phyloP scores from a whole-genome alignment of 2,329 filamentous ascomycete genomes.

The Xylaria sp. region DNA sequence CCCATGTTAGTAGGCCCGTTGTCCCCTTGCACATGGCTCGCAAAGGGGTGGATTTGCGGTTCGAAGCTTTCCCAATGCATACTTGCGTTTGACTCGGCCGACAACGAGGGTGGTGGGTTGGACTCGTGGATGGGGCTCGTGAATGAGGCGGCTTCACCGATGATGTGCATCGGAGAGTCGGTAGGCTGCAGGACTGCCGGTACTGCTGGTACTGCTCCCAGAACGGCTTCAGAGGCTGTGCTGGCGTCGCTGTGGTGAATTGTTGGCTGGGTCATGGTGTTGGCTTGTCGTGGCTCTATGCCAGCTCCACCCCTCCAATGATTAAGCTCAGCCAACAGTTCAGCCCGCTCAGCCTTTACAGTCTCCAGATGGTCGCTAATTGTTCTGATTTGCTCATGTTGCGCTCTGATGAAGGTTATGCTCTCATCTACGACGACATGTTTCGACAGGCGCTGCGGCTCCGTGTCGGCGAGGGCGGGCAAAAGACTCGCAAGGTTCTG shows the following conservation, averaged over 20 bases:
- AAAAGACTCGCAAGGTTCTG: constrained; percentile 52
- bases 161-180: constrained; percentile 24
- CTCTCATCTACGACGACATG: constrained; percentile 53
- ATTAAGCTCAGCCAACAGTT: constrained; percentile 40
- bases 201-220: constrained; percentile 23
- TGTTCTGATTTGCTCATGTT: constrained; percentile 40
- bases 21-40: constrained; percentile 23
- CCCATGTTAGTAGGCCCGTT: constrained; percentile 18
- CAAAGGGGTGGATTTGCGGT: constrained; percentile 31
- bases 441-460: constrained; percentile 53
- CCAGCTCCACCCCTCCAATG: constrained; percentile 39
- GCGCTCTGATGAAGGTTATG: constrained; percentile 47
- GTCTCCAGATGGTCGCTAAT: constrained; percentile 34
- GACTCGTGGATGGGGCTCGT: constrained; percentile 27
- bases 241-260: constrained; percentile 22
- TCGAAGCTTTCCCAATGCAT: constrained; percentile 36
- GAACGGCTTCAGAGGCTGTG: constrained; percentile 19
- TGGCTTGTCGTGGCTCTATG: constrained; percentile 39
- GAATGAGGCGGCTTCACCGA: constrained; percentile 25
- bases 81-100: constrained; percentile 14
- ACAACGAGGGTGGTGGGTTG: constrained; percentile 12
- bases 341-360: constrained; percentile 38
- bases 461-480: constrained; percentile 49
- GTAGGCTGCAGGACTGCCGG: constrained; percentile 22
- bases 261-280: constrained; percentile 12